A percentile compares a stretch with the other conserved stretches of the same genome.
Conservation (phyloP, 208 protist genomes). For the Acanthamoeba healyi region DNA sequence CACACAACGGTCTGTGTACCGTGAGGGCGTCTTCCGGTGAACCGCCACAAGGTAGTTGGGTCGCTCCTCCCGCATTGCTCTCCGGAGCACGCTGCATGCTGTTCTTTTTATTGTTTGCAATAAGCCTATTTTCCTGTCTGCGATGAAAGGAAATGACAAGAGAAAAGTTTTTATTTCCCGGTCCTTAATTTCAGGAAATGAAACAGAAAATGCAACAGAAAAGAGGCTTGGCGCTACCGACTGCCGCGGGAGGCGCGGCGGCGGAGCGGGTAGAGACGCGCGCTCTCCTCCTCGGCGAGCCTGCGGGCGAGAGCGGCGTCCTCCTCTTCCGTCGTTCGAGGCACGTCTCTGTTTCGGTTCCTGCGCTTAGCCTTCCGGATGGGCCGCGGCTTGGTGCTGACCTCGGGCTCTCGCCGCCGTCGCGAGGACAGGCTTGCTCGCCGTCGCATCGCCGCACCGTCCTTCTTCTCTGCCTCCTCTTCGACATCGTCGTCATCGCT, state of each 20-base stretch:
- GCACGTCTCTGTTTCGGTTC: background rate
- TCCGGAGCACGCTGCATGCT: no score
- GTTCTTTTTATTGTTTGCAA: no score
- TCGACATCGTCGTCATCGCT: background rate
- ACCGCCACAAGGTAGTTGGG: no score
- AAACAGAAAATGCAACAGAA: background rate
- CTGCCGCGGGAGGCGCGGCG: background rate
- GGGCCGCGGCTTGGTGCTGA: background rate
- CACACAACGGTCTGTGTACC: no score
- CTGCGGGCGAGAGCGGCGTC: background rate
- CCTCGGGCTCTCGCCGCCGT: background rate
- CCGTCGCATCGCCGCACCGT: background rate
- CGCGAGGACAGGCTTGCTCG: background rate
- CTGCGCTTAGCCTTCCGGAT: background rate
- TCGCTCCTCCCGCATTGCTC: no score
- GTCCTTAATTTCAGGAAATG: no score
- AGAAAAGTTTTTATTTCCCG: no score
- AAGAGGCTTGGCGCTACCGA: no score
- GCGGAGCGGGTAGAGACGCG: background rate
- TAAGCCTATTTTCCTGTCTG: no score
- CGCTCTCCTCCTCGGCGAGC: constrained; percentile 32
- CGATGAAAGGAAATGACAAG: no score
- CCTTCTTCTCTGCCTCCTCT: background rate
- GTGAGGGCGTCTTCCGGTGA: no score
- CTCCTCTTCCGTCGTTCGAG: background rate